These are phyloP conservation scores for Pichia cabralensis DNA, from an alignment of 805 yeast species.

Conservation along the genomic window DNA sequence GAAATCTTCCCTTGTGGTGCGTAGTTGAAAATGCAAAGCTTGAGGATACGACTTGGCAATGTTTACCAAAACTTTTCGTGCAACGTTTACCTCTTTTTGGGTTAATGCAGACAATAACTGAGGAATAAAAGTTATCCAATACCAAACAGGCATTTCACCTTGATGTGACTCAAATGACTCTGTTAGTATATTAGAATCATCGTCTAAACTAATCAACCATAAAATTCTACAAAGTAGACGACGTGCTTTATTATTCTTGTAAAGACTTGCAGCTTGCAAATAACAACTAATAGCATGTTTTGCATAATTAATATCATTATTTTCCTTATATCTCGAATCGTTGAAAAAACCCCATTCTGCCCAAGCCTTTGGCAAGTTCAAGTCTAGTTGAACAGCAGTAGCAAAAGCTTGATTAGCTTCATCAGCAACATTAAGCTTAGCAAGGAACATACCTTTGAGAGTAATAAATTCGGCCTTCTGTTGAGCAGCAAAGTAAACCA, in stretches of 20 bases:
- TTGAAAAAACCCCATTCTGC: slow-evolving; percentile 99
- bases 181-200: slow-evolving; percentile 66
- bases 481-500: slow-evolving; percentile 92
- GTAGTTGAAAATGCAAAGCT: slow-evolving; percentile 88
- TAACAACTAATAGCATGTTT: slow-evolving; percentile 93
- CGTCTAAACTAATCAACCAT: slow-evolving; percentile 91
- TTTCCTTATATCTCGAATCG: slow-evolving; percentile 77
- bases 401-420: slow-evolving; percentile 98
- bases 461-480: slow-evolving; percentile 98
- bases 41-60: slow-evolving; percentile 97
- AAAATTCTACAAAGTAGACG: slow-evolving; percentile 78
- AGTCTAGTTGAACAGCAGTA: slow-evolving; percentile 92
- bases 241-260: slow-evolving; percentile 86
- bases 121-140: slow-evolving; percentile 96
- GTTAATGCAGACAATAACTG: slow-evolving; percentile 84
- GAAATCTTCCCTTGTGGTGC: slow-evolving; percentile 93
- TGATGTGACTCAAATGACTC: slow-evolving; percentile 85
- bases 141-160: slow-evolving; percentile 98
- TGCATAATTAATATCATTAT: slow-evolving; percentile 71
- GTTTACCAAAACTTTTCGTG: slow-evolving; percentile 76
- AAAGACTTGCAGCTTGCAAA: slow-evolving; percentile 93
- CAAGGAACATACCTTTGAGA: slow-evolving; percentile 94
- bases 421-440: slow-evolving; percentile 79
- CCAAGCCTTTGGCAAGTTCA: slow-evolving; percentile 96
- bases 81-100: slow-evolving; percentile 83